phyloP scores from a whole-genome alignment of 1,284 basidiomycete genomes.

The Cryptococcus depauperatus region DNA sequence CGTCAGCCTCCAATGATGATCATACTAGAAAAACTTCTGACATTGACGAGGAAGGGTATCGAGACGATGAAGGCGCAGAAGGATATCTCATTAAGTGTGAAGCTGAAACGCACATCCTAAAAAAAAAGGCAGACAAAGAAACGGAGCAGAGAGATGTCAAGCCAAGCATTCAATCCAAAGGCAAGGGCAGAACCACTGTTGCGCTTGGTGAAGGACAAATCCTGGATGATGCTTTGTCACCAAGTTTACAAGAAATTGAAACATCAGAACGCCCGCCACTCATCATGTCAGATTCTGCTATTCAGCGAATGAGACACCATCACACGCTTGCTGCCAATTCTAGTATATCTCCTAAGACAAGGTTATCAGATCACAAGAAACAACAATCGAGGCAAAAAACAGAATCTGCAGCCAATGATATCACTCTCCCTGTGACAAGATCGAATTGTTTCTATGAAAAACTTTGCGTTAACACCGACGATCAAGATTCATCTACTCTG shows the following conservation, averaged over 20 bases:
- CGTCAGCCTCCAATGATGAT: no score
- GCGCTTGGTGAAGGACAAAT: conserved; percentile 2
- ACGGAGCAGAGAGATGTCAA: not conserved
- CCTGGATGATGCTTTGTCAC: not conserved
- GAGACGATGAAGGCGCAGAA: no score
- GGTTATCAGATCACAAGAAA: not conserved
- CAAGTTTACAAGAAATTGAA: not conserved
- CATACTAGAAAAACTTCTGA: no score
- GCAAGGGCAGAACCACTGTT: not conserved
- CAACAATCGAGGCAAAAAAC: not conserved
- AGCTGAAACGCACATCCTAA: not conserved
- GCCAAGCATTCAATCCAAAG: not conserved
- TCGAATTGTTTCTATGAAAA: conserved; percentile 34
- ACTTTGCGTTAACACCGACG: conserved; percentile 19
- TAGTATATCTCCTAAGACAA: not conserved
- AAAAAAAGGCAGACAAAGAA: not conserved
- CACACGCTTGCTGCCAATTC: conserved; percentile 9
- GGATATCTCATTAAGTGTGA: no score
- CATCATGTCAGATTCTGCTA: conserved; percentile 7
- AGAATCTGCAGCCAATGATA: conserved; percentile 6
- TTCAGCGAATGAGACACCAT: conserved; percentile 14
- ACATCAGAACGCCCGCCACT: conserved; percentile 3
- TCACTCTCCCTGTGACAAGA: conserved; percentile 22
- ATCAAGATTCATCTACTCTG: conserved; percentile 5
- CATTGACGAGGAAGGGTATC: no score